Evolutionary conservation across 352 stramenopile species (phyloP), one percentile per base, ranked within the genome.

Genomic region (Aphanomyces invadans): DNA sequence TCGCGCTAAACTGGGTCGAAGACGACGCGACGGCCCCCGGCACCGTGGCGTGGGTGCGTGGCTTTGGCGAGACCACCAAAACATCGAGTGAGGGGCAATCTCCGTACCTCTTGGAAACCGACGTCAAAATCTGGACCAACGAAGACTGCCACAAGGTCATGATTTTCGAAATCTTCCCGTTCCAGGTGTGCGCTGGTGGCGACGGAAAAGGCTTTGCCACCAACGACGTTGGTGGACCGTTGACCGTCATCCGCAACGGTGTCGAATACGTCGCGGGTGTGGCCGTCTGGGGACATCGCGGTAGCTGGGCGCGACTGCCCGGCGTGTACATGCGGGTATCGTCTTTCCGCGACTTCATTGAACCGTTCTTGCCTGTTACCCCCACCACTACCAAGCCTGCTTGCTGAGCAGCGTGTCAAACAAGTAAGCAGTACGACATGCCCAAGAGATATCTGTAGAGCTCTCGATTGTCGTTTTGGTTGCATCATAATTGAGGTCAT

Each of bases 141-240:
- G 68, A 65, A 0, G 70, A 65, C 0, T 89, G 79, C 62, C 55
- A 56, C 23, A 76, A 78, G 32, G 46, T 10, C 17, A 15, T 75
- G 2, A 54, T 72, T 7, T 65, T 70, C 33, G 31, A 21, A 3
- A 70, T 80, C 32, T 69, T 78, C 26, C 39, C 65, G 10, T 77
- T 74, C 4, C 87, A 86, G 75, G 28, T 90, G 19, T 90, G 81
- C 32, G 79, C 81, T 2, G 78, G 81, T 0, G 56, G 65, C 7
- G 32, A 54, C n/a, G 38, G 33, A 46, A 28, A 71, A 39, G 71
- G 70, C 62, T 42, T 62, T 23, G 73, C 67, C 71, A 45, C 71
- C 17, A 68, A 68, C 25, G 71, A 75, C 71, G 73, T 68, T 31
- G 71, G 71, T 36, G 71, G 71, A 11, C 67, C 71, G 32, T 52